These are phyloP conservation scores for Alternaria longipes DNA, from an alignment of 2,329 filamentous ascomycete species.

Conservation along the genomic window DNA sequence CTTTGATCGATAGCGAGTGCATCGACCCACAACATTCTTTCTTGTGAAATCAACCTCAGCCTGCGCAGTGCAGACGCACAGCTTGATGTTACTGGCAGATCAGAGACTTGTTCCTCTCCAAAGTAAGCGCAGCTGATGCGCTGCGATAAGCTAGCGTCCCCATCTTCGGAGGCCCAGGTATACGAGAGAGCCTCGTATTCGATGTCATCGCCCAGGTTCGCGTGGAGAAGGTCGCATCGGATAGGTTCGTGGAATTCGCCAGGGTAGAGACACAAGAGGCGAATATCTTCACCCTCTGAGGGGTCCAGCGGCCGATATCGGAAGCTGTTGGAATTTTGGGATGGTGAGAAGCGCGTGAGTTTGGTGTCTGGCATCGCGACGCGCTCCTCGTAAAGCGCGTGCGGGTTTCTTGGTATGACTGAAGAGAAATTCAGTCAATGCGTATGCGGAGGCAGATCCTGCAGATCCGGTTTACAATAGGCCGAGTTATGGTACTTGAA, in stretches of 20 bases:
- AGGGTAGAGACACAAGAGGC: slow-evolving; percentile 16
- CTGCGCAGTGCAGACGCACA: slow-evolving; percentile 24
- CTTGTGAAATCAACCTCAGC: slow-evolving; percentile 9
- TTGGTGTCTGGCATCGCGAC: slow-evolving; percentile 14
- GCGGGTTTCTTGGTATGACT: slow-evolving; percentile 15
- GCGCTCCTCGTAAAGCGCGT: slow-evolving; percentile 15
- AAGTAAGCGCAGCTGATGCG: slow-evolving; percentile 17
- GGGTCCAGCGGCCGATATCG: slow-evolving; percentile 15
- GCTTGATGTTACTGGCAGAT: slow-evolving; percentile 18
- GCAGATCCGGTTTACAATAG: slow-evolving; percentile 14
- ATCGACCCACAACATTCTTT: slow-evolving; percentile 27
- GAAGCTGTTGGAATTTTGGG: slow-evolving; percentile 6
- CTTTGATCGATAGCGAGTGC: slow-evolving; percentile 29
- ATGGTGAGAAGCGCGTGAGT: not conserved
- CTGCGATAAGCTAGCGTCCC: slow-evolving; percentile 20
- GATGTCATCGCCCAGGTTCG: slow-evolving; percentile 15
- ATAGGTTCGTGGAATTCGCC: slow-evolving; percentile 16
- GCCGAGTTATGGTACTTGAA: slow-evolving; percentile 10
- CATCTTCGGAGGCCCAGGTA: slow-evolving; percentile 29
- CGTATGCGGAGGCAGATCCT: slow-evolving; percentile 13
- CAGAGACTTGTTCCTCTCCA: slow-evolving; percentile 4
- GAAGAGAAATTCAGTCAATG: slow-evolving; percentile 19
- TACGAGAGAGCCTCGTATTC: slow-evolving; percentile 37
- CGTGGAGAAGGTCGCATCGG: slow-evolving; percentile 18
- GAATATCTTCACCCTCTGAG: slow-evolving; percentile 15